These are phyloP conservation scores for Metschnikowia drakensbergensis DNA, from an alignment of 805 yeast species.

Conservation along the genomic window DNA sequence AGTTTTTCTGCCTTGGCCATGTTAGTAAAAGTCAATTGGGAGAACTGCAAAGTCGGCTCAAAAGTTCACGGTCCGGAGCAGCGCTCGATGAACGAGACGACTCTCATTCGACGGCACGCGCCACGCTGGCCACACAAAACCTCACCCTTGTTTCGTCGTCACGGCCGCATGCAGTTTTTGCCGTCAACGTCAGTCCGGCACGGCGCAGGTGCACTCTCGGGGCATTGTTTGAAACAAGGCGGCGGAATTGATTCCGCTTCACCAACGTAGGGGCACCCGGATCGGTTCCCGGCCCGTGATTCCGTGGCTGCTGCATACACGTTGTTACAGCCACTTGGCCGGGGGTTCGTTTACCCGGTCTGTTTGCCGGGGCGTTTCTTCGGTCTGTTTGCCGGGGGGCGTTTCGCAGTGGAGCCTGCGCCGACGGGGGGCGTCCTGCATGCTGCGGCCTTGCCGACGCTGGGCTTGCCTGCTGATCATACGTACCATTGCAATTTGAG, in stretches of 20 bases:
- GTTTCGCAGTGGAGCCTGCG: background rate
- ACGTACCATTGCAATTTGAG: constrained; percentile 9
- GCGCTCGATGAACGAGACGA: too few species aligned
- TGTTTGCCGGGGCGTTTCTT: too few species aligned
- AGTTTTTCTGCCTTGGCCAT: constrained; percentile 69
- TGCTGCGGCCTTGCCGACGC: background rate
- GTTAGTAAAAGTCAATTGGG: constrained; percentile 12
- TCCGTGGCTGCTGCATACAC: too few species aligned
- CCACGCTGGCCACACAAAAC: background rate
- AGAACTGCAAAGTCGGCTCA: background rate
- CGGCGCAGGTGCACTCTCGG: background rate
- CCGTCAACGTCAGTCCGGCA: background rate
- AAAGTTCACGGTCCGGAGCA: too few species aligned
- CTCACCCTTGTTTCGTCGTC: background rate
- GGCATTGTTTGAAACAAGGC: constrained; percentile 1
- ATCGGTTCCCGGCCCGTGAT: too few species aligned
- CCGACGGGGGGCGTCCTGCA: background rate
- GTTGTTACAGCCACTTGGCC: too few species aligned
- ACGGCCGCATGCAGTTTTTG: background rate
- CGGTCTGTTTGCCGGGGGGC: too few species aligned
- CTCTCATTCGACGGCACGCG: background rate
- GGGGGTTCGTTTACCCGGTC: too few species aligned
- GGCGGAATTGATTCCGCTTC: too few species aligned
- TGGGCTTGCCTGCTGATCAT: background rate
- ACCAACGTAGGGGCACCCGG: too few species aligned